Percentiles rank a stretch among this genome's conserved stretches.
These are phyloP conservation scores for Colletotrichum sp. DNA, from an alignment of 2,329 filamentous ascomycete species.

Conservation along the genomic window DNA sequence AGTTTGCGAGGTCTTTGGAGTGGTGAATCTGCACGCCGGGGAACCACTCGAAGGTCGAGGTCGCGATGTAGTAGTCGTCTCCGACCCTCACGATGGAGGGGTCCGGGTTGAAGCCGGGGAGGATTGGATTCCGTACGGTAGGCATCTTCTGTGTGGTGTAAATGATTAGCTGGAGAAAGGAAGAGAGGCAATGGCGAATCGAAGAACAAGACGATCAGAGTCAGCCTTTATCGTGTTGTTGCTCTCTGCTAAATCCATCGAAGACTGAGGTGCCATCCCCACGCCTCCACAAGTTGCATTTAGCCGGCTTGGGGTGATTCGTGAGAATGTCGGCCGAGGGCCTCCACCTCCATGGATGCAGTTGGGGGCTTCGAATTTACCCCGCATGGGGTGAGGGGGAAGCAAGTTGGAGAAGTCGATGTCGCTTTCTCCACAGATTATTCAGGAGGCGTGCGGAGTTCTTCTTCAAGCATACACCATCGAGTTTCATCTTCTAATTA, in stretches of 20 bases:
- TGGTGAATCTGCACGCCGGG: slow-evolving; percentile 62
- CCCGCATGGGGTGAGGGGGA: slow-evolving; percentile 5
- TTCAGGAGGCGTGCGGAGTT: neutral
- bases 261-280: neutral
- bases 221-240: neutral
- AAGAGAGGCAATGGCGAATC: accelerated
- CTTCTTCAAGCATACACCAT: neutral
- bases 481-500: neutral
- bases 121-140: slow-evolving; percentile 56
- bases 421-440: neutral
- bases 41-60: slow-evolving; percentile 61
- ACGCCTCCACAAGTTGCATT: slow-evolving; percentile 18
- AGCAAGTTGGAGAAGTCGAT: neutral
- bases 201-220: neutral
- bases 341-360: neutral
- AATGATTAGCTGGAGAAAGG: neutral
- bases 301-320: slow-evolving; percentile 17
- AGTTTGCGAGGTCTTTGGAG: slow-evolving; percentile 58
- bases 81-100: slow-evolving; percentile 59
- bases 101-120: slow-evolving; percentile 62
- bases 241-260: neutral
- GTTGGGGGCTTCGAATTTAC: neutral
- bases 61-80: slow-evolving; percentile 60
- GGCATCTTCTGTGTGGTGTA: slow-evolving; percentile 43
- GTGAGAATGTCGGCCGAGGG: slow-evolving; percentile 1